These are phyloP conservation scores for Rhytidiadelphus loreus DNA, from an alignment of 225 moss, liverwort and hornwort species.

Conservation along the genomic window DNA sequence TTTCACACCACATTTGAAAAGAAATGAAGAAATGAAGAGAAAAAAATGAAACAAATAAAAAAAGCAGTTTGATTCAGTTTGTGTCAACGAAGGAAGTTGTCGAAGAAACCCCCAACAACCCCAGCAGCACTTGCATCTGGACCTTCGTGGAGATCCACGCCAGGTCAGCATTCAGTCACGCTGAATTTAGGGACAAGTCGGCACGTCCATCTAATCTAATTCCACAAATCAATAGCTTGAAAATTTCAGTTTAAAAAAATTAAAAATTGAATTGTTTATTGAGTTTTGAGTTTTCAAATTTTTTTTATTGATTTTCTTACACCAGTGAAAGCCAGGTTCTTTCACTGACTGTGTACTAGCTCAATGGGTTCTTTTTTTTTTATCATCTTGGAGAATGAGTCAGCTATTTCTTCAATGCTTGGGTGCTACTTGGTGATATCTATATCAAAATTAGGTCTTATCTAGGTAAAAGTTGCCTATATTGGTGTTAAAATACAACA, in stretches of 20 bases:
- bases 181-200: not conserved
- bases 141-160: not conserved
- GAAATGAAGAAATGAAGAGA: accelerated
- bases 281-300: not conserved
- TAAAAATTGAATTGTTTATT: not conserved
- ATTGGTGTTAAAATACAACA: no score
- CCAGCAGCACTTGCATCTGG: not conserved
- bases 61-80: not conserved
- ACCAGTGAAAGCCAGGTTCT: not conserved
- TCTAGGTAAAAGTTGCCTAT: no score
- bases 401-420: no score
- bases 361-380: no score
- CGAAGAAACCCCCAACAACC: not conserved
- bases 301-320: not conserved
- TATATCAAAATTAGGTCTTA: no score
- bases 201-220: not conserved
- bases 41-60: accelerated
- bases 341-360: not conserved
- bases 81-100: not conserved
- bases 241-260: no score
- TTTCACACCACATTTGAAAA: not conserved
- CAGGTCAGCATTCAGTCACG: not conserved
- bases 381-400: no score
- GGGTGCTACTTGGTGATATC: no score
- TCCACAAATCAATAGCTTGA: not conserved